phyloP scores from a whole-genome alignment of 2,329 filamentous ascomycete genomes.

The Aspergillus spinulosporus region DNA sequence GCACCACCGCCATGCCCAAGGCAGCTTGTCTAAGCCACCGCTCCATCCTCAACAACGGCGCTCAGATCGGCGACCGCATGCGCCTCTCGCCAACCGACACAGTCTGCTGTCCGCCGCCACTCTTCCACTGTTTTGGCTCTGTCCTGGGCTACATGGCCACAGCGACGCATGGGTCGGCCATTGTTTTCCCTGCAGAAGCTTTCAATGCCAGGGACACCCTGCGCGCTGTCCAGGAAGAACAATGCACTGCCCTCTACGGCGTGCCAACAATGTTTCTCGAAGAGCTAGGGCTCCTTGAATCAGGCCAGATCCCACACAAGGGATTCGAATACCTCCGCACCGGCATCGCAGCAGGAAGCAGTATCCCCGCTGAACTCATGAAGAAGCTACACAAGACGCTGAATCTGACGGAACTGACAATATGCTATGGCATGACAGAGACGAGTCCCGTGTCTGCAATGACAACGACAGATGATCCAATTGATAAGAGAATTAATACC shows the following conservation, averaged over 20 bases:
- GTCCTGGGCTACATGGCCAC: slow-evolving; percentile 96
- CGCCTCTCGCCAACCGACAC: slow-evolving; percentile 70
- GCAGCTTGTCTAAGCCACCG: slow-evolving; percentile 84
- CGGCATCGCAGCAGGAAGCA: slow-evolving; percentile 87
- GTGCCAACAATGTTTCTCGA: slow-evolving; percentile 95
- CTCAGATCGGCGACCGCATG: slow-evolving; percentile 82
- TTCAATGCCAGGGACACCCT: slow-evolving; percentile 79
- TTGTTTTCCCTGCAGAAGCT: slow-evolving; percentile 82
- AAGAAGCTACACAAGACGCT: slow-evolving; percentile 65
- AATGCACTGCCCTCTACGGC: slow-evolving; percentile 73
- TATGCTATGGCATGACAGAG: slow-evolving; percentile 97
- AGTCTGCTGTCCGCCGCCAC: slow-evolving; percentile 62
- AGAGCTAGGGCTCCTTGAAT: slow-evolving; percentile 73
- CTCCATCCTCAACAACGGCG: slow-evolving; percentile 90
- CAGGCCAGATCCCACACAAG: slow-evolving; percentile 46
- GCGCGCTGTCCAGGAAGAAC: slow-evolving; percentile 61
- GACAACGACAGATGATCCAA: slow-evolving; percentile 75
- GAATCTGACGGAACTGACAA: slow-evolving; percentile 79
- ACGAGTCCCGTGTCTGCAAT: slow-evolving; percentile 71
- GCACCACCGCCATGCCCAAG: slow-evolving; percentile 89
- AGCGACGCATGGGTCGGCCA: slow-evolving; percentile 74
- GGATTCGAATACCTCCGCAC: slow-evolving; percentile 71
- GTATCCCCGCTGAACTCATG: slow-evolving; percentile 77
- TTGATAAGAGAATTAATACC: slow-evolving; percentile 69
- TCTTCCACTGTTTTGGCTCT: slow-evolving; percentile 76